These are phyloP conservation scores for Massarina eburnea DNA, from an alignment of 2,329 filamentous ascomycete genomes.

Conservation along the genomic window DNA sequence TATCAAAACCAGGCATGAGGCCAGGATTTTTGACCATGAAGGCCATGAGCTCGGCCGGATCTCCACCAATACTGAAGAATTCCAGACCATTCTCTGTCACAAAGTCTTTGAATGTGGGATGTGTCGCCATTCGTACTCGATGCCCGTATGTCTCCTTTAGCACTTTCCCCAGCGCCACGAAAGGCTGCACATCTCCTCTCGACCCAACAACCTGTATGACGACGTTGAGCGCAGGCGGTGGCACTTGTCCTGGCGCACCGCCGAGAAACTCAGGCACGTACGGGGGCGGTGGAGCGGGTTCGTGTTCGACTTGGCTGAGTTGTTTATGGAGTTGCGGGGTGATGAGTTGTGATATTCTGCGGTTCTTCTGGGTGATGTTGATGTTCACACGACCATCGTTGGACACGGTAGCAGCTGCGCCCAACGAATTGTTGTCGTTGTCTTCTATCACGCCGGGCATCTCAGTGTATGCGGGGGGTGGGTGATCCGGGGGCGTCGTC, in stretches of 20 bases:
- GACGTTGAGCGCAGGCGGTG: conserved; percentile 52
- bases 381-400: conserved; percentile 47
- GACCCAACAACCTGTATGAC: conserved; percentile 54
- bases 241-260: conserved; percentile 61
- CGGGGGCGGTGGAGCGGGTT: conserved; percentile 62
- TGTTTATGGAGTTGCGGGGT: conserved; percentile 43
- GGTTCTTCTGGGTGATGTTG: conserved; percentile 42
- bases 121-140: conserved; percentile 52
- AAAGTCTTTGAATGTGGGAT: conserved; percentile 53
- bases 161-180: conserved; percentile 53
- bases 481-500: conserved; percentile 18
- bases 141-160: conserved; percentile 53
- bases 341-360: conserved; percentile 40
- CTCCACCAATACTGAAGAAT: conserved; percentile 55
- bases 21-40: conserved; percentile 92
- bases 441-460: conserved; percentile 42
- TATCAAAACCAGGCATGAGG: conserved; percentile 79
- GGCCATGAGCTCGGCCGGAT: conserved; percentile 59
- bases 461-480: conserved; percentile 47
- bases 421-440: conserved; percentile 42
- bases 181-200: conserved; percentile 54
- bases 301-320: conserved; percentile 47
- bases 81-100: conserved; percentile 53
- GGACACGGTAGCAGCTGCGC: conserved; percentile 49
- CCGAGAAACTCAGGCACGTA: conserved; percentile 75